These are phyloP conservation scores for Eutrema yunnanense DNA, from an alignment of 345 rosid species.

Conservation along the genomic window DNA sequence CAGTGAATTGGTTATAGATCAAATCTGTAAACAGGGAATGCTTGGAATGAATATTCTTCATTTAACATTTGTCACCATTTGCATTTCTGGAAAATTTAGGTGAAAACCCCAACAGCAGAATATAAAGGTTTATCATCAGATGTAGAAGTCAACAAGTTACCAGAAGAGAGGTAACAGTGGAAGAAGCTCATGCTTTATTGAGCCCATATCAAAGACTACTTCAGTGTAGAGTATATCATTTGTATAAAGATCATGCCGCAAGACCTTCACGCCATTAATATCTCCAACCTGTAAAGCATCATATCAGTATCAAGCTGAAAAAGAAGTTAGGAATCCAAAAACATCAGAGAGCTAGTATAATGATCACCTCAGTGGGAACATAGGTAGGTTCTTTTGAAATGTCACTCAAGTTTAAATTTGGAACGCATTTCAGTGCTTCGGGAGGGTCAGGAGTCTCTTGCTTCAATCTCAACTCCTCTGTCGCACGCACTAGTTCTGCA, in stretches of 20 bases:
- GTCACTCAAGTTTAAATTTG: conserved; percentile 66
- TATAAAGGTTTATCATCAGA: not conserved
- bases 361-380: conserved; percentile 69
- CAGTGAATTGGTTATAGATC: not conserved
- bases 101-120: not conserved
- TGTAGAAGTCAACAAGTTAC: conserved; percentile 40
- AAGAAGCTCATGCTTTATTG: conserved; percentile 79
- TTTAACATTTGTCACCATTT: not conserved
- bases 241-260: conserved; percentile 88
- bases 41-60: not conserved
- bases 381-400: conserved; percentile 79
- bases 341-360: conserved; percentile 23
- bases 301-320: not conserved
- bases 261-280: conserved; percentile 77
- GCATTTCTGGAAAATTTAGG: not conserved
- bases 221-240: conserved; percentile 90
- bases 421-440: conserved; percentile 77
- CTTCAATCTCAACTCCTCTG: conserved; percentile 73
- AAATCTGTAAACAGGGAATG: not conserved
- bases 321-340: conserved; percentile 14
- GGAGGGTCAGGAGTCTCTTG: conserved; percentile 98
- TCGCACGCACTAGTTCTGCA: conserved; percentile 85
- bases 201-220: conserved; percentile 78
- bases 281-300: conserved; percentile 54
- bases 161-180: conserved; percentile 88